These are phyloP conservation scores for Globisporangium iwayamae DNA, from an alignment of 352 stramenopile genomes.

Conservation along the genomic window DNA sequence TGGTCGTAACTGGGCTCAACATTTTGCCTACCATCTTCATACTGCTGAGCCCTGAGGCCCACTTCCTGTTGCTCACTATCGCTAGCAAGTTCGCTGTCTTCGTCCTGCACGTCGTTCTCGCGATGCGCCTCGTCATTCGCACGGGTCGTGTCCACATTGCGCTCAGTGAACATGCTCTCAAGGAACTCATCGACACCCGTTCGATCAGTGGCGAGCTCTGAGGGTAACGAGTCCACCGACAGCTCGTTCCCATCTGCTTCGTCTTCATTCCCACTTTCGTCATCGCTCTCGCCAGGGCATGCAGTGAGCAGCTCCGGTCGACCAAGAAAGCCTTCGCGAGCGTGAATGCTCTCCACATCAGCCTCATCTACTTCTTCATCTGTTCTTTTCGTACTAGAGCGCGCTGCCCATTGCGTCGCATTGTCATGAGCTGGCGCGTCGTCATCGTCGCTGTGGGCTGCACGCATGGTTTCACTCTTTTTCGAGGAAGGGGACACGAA, in stretches of 20 bases:
- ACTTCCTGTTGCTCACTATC: not conserved
- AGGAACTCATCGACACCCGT: slow-evolving; percentile 16
- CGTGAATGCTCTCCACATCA: too few relatives aligned
- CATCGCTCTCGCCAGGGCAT: not conserved
- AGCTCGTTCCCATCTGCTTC: not conserved
- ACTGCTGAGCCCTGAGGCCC: not conserved
- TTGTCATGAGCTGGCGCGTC: too few relatives aligned
- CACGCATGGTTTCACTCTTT: too few relatives aligned
- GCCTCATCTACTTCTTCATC: too few relatives aligned
- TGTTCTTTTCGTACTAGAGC: too few relatives aligned
- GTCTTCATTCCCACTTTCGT: not conserved
- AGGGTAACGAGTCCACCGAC: not conserved
- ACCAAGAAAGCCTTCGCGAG: not conserved
- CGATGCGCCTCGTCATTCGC: not conserved
- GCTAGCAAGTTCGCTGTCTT: not conserved
- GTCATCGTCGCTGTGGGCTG: too few relatives aligned
- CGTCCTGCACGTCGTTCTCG: not conserved
- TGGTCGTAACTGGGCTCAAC: too few relatives aligned
- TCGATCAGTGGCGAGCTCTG: not conserved
- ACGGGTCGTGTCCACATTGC: slow-evolving; percentile 2
- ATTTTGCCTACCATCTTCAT: not conserved
- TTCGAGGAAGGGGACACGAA: too few relatives aligned
- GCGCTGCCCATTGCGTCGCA: too few relatives aligned
- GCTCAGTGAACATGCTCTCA: slow-evolving; percentile 19
- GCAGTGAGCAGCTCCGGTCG: not conserved